Evolutionary conservation across 2,329 filamentous ascomycete species (phyloP).

Genomic region (Fusarium xylarioides): DNA sequence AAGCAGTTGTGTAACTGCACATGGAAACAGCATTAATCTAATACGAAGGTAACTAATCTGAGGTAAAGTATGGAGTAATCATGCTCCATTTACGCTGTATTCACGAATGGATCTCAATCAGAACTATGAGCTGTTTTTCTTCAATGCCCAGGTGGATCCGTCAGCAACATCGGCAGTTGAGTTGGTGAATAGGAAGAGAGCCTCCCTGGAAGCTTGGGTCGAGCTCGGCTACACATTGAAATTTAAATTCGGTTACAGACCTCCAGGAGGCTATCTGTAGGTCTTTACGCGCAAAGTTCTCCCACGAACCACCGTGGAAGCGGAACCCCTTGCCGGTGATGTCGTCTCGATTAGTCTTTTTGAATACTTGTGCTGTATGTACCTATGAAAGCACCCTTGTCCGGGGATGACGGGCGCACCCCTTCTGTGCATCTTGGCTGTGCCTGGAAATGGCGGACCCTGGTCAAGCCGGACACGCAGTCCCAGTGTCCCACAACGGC

Average conservation of each 20-base stretch:
- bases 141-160: conserved; percentile 27
- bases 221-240: conserved; percentile 26
- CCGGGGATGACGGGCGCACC: conserved; percentile 40
- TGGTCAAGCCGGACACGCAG: conserved; percentile 26
- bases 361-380: neutral
- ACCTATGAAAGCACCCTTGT: conserved; percentile 24
- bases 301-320: conserved; percentile 42
- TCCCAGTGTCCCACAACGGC: conserved; percentile 35
- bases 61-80: conserved; percentile 18
- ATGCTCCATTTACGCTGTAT: conserved; percentile 12
- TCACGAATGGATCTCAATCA: conserved; percentile 31
- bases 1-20: neutral
- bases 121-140: conserved; percentile 27
- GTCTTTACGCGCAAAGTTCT: conserved; percentile 35
- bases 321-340: conserved; percentile 45
- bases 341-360: conserved; percentile 32
- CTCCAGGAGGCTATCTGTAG: conserved; percentile 9
- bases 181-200: conserved; percentile 32
- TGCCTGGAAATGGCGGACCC: conserved; percentile 40
- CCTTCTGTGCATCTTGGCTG: conserved; percentile 37
- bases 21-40: neutral
- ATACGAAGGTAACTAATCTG: conserved; percentile 12
- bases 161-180: conserved; percentile 37
- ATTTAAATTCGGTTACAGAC: conserved; percentile 26
- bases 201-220: conserved; percentile 31